Conservation (phyloP, 805 yeast species). For the Isabelozyma gotoi region DNA sequence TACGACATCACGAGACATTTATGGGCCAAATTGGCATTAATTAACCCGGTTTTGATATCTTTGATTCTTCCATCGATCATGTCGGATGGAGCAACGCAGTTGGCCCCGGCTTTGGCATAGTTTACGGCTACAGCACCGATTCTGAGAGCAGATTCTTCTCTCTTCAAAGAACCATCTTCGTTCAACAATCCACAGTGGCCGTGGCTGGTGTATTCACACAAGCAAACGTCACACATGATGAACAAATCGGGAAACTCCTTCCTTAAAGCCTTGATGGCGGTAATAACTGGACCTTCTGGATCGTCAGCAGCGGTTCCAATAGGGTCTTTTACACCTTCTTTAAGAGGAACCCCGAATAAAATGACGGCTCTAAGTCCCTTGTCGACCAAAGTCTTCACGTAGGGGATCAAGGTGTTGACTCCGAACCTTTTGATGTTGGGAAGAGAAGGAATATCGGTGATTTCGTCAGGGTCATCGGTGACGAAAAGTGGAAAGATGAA, state of each 20-base stretch:
- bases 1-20: constrained; percentile 88
- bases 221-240: constrained; percentile 91
- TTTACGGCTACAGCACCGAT: constrained; percentile 93
- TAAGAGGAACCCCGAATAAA: constrained; percentile 86
- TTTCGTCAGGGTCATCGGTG: constrained; percentile 80
- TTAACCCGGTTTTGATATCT: constrained; percentile 83
- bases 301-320: constrained; percentile 91
- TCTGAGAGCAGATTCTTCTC: constrained; percentile 73
- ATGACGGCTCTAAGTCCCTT: constrained; percentile 88
- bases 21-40: constrained; percentile 81
- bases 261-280: constrained; percentile 65
- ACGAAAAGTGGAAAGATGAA: constrained; percentile 91
- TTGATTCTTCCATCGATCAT: constrained; percentile 95
- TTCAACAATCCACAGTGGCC: constrained; percentile 96
- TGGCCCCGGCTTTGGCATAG: constrained; percentile 94
- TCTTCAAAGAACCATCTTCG: constrained; percentile 82
- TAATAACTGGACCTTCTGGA: constrained; percentile 93
- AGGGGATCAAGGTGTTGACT: constrained; percentile 71
- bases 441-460: constrained; percentile 65
- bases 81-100: constrained; percentile 95
- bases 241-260: constrained; percentile 75
- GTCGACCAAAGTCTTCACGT: constrained; percentile 62
- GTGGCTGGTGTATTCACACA: constrained; percentile 94
- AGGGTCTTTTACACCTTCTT: constrained; percentile 73
- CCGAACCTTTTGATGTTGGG: constrained; percentile 92